Percentiles rank a stretch among this genome's conserved stretches.
Evolutionary conservation across 192 early-diverging fungal species (phyloP).

Genomic region (Rhizoclosmatium globosum): DNA sequence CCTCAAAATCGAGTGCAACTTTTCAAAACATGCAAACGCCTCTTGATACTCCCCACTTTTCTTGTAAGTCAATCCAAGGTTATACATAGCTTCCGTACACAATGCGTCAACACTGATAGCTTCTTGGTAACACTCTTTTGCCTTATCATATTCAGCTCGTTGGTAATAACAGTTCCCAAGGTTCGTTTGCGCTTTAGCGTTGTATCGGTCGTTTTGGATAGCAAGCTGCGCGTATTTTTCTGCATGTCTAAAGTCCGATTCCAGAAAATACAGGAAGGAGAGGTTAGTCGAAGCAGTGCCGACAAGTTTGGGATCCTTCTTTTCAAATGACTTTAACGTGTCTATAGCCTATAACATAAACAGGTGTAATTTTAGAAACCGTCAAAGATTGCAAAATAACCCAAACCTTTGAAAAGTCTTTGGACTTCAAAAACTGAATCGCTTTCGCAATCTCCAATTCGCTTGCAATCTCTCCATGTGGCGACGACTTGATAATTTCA

Average conservation of each 20-base stretch:
- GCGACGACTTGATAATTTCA: slow-evolving; percentile 59
- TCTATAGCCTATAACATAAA: slow-evolving; percentile 52
- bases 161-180: slow-evolving; percentile 56
- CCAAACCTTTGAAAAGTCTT: slow-evolving; percentile 57
- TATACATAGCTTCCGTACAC: slow-evolving; percentile 70
- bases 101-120: slow-evolving; percentile 63
- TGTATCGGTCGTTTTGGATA: slow-evolving; percentile 62
- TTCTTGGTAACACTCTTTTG: slow-evolving; percentile 61
- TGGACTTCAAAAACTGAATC: slow-evolving; percentile 61
- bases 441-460: slow-evolving; percentile 71
- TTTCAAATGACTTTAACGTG: slow-evolving; percentile 62
- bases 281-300: slow-evolving; percentile 69
- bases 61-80: slow-evolving; percentile 62
- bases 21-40: slow-evolving; percentile 63
- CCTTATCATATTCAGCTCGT: slow-evolving; percentile 53
- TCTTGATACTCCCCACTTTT: slow-evolving; percentile 46
- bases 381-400: neutral
- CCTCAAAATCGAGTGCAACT: slow-evolving; percentile 64
- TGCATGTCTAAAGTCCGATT: slow-evolving; percentile 60
- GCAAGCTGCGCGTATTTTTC: slow-evolving; percentile 66
- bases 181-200: slow-evolving; percentile 67
- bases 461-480: slow-evolving; percentile 57
- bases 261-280: slow-evolving; percentile 64
- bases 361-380: neutral
- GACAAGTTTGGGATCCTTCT: slow-evolving; percentile 61